phyloP scores from a whole-genome alignment of 2,329 filamentous ascomycete species.

The Stagonosporopsis rhizophila region DNA sequence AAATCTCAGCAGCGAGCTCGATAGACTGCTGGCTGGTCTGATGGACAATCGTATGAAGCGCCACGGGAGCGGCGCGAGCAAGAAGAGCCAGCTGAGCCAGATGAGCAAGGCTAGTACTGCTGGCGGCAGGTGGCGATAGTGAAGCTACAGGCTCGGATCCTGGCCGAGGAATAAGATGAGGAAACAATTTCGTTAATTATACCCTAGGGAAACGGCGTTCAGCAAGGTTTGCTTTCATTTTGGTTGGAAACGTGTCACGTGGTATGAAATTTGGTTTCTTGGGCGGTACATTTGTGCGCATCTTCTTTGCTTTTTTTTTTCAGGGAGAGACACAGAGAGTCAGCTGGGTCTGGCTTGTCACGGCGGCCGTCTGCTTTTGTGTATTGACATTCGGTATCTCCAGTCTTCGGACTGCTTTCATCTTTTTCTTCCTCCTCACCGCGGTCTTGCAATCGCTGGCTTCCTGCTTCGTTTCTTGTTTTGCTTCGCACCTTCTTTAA shows the following conservation, averaged over 20 bases:
- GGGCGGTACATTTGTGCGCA: background rate
- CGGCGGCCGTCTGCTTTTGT: slow-evolving; percentile 3
- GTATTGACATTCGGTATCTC: background rate
- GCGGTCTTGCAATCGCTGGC: background rate
- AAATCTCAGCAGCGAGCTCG: slow-evolving; percentile 88
- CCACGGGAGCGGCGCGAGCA: slow-evolving; percentile 8
- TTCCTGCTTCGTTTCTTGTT: background rate
- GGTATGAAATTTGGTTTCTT: slow-evolving; percentile 3
- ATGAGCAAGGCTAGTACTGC: slow-evolving; percentile 4
- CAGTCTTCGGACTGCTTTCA: background rate
- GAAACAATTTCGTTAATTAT: slow-evolving; percentile 6
- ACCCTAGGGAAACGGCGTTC: slow-evolving; percentile 16
- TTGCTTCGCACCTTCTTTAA: slow-evolving; percentile 1
- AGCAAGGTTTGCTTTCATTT: background rate
- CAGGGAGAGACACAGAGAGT: background rate
- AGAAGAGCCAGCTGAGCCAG: slow-evolving; percentile 9
- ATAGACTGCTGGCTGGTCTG: slow-evolving; percentile 85
- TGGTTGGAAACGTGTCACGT: slow-evolving; percentile 6
- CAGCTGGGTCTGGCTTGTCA: slow-evolving; percentile 12
- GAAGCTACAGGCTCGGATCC: background rate
- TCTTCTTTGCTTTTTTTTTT: background rate
- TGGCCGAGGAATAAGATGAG: background rate
- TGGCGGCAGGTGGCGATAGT: background rate
- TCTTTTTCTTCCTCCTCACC: background rate
- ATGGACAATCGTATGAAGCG: slow-evolving; percentile 58